Conservation (phyloP, 148 eudicot genomes). For the Dianthus caryophyllus region DNA sequence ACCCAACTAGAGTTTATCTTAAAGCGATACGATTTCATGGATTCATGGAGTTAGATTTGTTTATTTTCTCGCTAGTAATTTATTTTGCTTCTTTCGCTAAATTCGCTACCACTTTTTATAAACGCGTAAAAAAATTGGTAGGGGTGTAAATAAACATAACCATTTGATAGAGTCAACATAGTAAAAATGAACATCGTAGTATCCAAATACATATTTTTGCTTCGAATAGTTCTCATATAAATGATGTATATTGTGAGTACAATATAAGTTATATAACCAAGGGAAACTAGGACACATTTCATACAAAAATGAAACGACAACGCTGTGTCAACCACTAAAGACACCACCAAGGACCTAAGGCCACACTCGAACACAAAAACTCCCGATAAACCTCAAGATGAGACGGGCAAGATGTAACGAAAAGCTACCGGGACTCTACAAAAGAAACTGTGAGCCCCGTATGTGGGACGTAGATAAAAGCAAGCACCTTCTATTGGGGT, state of each 20-base stretch:
- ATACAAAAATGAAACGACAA: slow-evolving; percentile 20
- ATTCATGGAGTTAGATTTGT: no score
- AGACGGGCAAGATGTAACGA: neutral
- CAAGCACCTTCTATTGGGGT: slow-evolving; percentile 10
- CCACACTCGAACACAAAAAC: slow-evolving; percentile 5
- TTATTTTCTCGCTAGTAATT: no score
- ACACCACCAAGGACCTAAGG: slow-evolving; percentile 13
- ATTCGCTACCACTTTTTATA: no score
- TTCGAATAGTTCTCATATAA: slow-evolving; percentile 7
- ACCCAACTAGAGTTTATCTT: no score
- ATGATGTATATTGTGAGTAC: slow-evolving; percentile 11
- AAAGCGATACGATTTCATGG: no score
- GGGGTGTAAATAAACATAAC: no score
- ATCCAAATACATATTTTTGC: slow-evolving; percentile 15
- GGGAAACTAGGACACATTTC: slow-evolving; percentile 3
- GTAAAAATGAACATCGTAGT: slow-evolving; percentile 16
- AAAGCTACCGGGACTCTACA: neutral
- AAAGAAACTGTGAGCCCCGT: slow-evolving; percentile 10
- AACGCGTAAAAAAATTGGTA: no score
- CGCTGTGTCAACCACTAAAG: slow-evolving; percentile 6
- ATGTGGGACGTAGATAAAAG: slow-evolving; percentile 21
- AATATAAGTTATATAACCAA: slow-evolving; percentile 12
- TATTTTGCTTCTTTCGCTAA: no score
- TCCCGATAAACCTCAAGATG: neutral
- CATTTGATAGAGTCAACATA: no score